phyloP scores from a whole-genome alignment of 768 basidiomycete genomes.

The Lentinula guzmanii region DNA sequence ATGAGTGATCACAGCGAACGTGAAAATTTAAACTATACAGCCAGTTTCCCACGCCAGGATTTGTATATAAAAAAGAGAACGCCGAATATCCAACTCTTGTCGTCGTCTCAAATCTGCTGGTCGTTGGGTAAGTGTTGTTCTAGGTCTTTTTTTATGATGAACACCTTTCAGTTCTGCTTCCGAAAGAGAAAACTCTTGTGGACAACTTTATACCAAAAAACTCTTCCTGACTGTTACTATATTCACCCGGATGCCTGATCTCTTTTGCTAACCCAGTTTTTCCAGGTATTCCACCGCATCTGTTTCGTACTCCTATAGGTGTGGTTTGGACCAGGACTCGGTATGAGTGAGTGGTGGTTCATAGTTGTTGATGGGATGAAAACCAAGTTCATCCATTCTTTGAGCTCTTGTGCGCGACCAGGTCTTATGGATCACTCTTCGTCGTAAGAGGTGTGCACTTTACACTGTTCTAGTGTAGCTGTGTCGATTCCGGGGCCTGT shows the following conservation, averaged over 20 bases:
- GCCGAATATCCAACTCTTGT: neutral
- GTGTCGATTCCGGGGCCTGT: slow-evolving; percentile 27
- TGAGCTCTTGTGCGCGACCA: slow-evolving; percentile 43
- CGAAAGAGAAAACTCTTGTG: slow-evolving; percentile 77
- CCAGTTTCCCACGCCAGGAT: neutral
- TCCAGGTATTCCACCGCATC: no score
- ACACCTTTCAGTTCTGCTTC: slow-evolving; percentile 74
- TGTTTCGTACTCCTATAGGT: no score
- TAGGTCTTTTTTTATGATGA: slow-evolving; percentile 36
- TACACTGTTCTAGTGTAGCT: slow-evolving; percentile 45
- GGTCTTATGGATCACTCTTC: slow-evolving; percentile 28
- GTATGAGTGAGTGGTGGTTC: neutral
- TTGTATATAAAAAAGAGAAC: neutral
- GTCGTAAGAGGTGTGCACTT: slow-evolving; percentile 25
- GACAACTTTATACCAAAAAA: slow-evolving; percentile 54
- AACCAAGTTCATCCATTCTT: slow-evolving; percentile 84
- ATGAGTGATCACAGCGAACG: neutral
- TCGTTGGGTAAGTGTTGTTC: slow-evolving; percentile 16
- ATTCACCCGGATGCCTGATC: neutral
- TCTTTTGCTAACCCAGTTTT: neutral
- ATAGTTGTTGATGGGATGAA: slow-evolving; percentile 40
- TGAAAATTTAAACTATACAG: neutral
- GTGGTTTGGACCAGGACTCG: neutral
- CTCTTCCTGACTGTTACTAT: slow-evolving; percentile 39
- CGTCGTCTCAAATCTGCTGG: neutral